phyloP scores from a whole-genome alignment of 768 basidiomycete genomes.

The Macrolepiota albuminosa region DNA sequence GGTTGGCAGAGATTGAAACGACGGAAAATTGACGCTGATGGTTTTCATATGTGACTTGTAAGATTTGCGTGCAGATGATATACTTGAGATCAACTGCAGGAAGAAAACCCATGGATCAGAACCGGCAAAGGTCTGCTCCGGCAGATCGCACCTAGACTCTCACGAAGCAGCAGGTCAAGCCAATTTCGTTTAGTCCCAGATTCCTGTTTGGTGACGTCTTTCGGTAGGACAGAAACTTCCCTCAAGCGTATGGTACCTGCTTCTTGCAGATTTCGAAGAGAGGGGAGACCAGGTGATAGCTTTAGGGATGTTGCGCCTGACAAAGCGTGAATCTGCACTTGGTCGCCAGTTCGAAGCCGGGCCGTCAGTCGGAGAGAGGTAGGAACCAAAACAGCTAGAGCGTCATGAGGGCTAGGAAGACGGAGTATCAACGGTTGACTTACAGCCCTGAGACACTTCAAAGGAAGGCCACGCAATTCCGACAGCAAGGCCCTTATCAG shows the following conservation, averaged over 20 bases:
- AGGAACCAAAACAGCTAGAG: constrained; percentile 51
- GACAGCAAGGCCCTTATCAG: constrained; percentile 52
- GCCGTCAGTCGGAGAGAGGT: constrained; percentile 59
- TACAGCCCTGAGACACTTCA: constrained; percentile 56
- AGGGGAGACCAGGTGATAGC: constrained; percentile 41
- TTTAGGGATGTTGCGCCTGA: constrained; percentile 32
- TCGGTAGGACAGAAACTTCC: constrained; percentile 32
- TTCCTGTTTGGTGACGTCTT: constrained; percentile 13
- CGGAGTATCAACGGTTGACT: constrained; percentile 22
- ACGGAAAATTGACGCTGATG: constrained; percentile 50
- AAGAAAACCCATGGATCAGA: constrained; percentile 8
- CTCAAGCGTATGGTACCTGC: constrained; percentile 49
- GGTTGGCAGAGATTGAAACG: constrained; percentile 35
- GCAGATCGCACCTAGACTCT: constrained; percentile 53
- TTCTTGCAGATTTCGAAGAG: constrained; percentile 43
- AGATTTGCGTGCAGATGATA: constrained; percentile 51
- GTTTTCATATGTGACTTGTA: constrained; percentile 66
- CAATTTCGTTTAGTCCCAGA: constrained; percentile 49
- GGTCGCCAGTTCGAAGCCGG: constrained; percentile 42
- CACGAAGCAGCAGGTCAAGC: constrained; percentile 62
- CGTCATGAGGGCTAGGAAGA: constrained; percentile 11
- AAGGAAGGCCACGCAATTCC: constrained; percentile 76
- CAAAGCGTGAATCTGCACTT: constrained; percentile 46
- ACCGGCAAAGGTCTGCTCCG: constrained; percentile 1
- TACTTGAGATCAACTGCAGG: constrained; percentile 67